Percentiles rank a stretch among this genome's conserved stretches.
phyloP scores from a whole-genome alignment of 441 rosid genomes.

The Kokia cookei region DNA sequence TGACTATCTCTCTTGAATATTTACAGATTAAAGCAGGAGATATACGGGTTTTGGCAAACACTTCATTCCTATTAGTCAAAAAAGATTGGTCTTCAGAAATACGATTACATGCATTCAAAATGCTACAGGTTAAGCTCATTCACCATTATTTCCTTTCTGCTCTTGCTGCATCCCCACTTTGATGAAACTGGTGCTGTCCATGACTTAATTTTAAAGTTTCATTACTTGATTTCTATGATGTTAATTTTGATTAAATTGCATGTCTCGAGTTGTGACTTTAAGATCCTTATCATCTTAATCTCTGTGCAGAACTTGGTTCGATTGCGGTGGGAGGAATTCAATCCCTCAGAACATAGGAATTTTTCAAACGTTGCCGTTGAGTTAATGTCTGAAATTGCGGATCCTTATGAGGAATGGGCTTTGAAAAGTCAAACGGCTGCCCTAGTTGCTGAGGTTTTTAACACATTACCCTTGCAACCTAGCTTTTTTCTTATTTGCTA shows the following conservation, averaged over 20 bases:
- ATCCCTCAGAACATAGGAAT: constrained; percentile 61
- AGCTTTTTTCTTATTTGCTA: constrained; percentile 1
- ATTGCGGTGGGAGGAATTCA: constrained; percentile 90
- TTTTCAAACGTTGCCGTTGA: constrained; percentile 79
- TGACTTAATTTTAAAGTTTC: not conserved
- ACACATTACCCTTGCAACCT: constrained; percentile 9
- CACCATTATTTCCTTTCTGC: constrained; percentile 1
- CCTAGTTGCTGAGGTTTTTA: constrained; percentile 90
- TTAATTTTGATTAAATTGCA: not conserved
- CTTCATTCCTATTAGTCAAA: constrained; percentile 67
- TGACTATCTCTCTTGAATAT: not conserved
- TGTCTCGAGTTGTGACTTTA: not conserved
- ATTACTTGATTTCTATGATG: not conserved
- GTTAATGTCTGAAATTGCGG: constrained; percentile 80
- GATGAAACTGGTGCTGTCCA: not conserved
- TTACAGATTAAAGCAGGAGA: constrained; percentile 80
- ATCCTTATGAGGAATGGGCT: constrained; percentile 81
- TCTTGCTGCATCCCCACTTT: not conserved
- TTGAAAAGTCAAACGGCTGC: constrained; percentile 96
- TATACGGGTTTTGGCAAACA: constrained; percentile 60
- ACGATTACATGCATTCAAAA: constrained; percentile 85
- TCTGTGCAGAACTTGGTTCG: constrained; percentile 80
- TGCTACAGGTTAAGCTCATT: constrained; percentile 71
- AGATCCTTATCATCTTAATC: not conserved
- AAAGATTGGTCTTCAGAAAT: constrained; percentile 84